A percentile compares a stretch with the other conserved stretches of the same genome.
Evolutionary conservation across 176 grass and related monocot genomes (phyloP).

Genomic region (Avena eriantha): DNA sequence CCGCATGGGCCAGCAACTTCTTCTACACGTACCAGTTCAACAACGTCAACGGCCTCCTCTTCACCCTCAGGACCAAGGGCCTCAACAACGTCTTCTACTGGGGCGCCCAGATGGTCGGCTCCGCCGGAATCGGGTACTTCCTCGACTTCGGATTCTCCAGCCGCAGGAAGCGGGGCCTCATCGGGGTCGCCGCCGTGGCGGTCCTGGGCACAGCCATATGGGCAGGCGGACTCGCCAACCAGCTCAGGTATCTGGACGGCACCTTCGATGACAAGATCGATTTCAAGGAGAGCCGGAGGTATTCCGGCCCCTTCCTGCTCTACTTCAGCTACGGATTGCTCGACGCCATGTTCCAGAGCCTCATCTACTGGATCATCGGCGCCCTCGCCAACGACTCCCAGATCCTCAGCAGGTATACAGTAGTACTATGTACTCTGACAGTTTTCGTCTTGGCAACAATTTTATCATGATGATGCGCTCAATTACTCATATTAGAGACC

Average conservation of each 20-base stretch:
- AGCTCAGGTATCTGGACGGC: conserved; percentile 51
- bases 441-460: neutral
- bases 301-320: conserved; percentile 65
- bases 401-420: conserved; percentile 79
- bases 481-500: too few species aligned
- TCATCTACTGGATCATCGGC: conserved; percentile 98
- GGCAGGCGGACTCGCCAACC: conserved; percentile 76
- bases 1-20: conserved; percentile 94
- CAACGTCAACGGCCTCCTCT: conserved; percentile 84
- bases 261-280: conserved; percentile 38
- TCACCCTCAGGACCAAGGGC: conserved; percentile 77
- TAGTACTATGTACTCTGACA: neutral
- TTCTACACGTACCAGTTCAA: conserved; percentile 99
- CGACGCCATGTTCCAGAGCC: conserved; percentile 95
- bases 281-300: conserved; percentile 62
- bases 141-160: conserved; percentile 84
- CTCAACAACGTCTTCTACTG: conserved; percentile 98
- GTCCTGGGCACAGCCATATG: conserved; percentile 76
- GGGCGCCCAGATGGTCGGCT: conserved; percentile 93
- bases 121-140: conserved; percentile 67
- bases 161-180: conserved; percentile 58
- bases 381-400: conserved; percentile 63
- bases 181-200: conserved; percentile 56
- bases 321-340: conserved; percentile 94
- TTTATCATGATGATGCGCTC: too few species aligned